A percentile compares a stretch with the other conserved stretches of the same genome.
Conservation (phyloP, 768 basidiomycete species). For the Coprinellus micaceus region DNA sequence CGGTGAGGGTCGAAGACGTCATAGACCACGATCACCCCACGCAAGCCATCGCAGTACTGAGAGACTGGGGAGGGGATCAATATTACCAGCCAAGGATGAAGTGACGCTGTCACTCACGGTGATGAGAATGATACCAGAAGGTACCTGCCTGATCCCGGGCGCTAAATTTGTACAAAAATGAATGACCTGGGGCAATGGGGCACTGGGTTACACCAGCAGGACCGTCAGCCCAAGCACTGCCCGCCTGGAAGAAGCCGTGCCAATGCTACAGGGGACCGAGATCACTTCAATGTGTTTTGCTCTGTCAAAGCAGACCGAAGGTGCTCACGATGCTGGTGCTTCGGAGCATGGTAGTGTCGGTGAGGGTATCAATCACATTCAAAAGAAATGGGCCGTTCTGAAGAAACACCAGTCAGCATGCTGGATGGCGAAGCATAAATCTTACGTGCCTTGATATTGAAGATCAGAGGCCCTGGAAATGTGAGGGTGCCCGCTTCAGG, state of each 20-base stretch:
- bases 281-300: too few relatives aligned
- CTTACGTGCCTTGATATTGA: slow-evolving; percentile 8
- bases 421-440: neutral
- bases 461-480: slow-evolving; percentile 13
- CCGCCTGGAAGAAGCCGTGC: slow-evolving; percentile 39
- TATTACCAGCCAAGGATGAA: neutral
- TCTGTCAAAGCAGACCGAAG: neutral
- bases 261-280: slow-evolving; percentile 37
- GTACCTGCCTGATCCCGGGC: slow-evolving; percentile 35
- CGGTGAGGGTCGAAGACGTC: slow-evolving; percentile 31
- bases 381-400: slow-evolving; percentile 42
- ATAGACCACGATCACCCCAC: slow-evolving; percentile 40
- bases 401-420: neutral
- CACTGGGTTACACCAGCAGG: slow-evolving; percentile 38
- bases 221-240: slow-evolving; percentile 40
- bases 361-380: slow-evolving; percentile 44
- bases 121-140: slow-evolving; percentile 41
- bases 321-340: slow-evolving; percentile 47
- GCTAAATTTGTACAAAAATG: slow-evolving; percentile 38
- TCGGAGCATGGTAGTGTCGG: slow-evolving; percentile 46
- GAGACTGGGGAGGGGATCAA: slow-evolving; percentile 21
- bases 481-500: slow-evolving; percentile 7
- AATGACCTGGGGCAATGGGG: slow-evolving; percentile 36
- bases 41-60: slow-evolving; percentile 50
- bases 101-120: slow-evolving; percentile 3